phyloP scores from a whole-genome alignment of 805 yeast species.

The Pichia phayaonensis region DNA sequence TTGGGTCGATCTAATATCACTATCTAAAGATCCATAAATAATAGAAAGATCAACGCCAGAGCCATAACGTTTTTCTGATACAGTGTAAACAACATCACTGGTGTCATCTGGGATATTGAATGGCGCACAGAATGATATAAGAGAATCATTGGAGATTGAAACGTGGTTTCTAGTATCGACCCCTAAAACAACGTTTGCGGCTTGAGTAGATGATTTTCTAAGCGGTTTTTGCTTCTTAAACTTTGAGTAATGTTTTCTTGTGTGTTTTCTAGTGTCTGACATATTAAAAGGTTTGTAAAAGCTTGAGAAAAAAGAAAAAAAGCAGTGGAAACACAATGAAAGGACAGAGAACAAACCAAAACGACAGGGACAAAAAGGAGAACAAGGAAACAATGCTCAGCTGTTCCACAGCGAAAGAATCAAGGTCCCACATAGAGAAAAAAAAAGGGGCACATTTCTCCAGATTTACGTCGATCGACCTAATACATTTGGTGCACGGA shows the following conservation, averaged over 20 bases:
- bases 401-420: no score
- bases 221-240: neutral
- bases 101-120: constrained; percentile 15
- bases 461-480: neutral
- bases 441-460: no score
- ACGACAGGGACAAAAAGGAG: neutral
- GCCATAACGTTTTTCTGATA: neutral
- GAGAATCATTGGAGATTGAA: neutral
- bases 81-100: neutral
- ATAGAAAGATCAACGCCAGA: constrained; percentile 1
- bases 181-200: neutral
- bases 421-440: no score
- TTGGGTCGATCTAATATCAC: neutral
- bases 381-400: neutral
- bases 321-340: neutral
- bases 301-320: neutral
- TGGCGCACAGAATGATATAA: constrained; percentile 20
- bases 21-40: constrained; percentile 5
- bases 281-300: neutral
- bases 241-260: neutral
- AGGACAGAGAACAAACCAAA: no score
- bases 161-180: neutral
- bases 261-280: neutral
- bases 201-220: neutral
- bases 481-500: neutral